phyloP scores from a whole-genome alignment of 140 eudicot species.

The Ambrosia hybrid region DNA sequence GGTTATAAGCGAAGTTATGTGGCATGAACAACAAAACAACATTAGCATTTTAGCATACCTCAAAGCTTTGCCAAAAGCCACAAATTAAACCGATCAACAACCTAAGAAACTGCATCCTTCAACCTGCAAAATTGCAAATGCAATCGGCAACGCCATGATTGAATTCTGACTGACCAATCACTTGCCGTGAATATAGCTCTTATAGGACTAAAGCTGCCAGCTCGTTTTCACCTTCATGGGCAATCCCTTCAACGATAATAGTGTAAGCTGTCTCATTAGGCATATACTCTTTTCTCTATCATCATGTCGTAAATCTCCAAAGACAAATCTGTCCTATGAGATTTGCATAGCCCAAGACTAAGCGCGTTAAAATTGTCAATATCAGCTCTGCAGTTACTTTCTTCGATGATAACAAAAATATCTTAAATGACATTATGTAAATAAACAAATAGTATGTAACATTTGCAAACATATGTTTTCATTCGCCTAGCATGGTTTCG shows the following conservation, averaged over 20 bases:
- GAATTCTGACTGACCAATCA: conserved; percentile 53
- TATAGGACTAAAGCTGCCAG: conserved; percentile 55
- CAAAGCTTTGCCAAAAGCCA: too few species aligned
- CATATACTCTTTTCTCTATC: conserved; percentile 68
- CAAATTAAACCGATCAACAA: too few species aligned
- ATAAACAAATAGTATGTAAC: too few species aligned
- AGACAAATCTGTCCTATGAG: conserved; percentile 63
- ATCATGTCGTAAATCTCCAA: conserved; percentile 58
- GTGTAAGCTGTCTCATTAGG: conserved; percentile 79
- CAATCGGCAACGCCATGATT: too few species aligned
- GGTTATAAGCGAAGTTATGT: too few species aligned
- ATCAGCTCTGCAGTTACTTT: conserved; percentile 59
- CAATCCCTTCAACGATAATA: conserved; percentile 69
- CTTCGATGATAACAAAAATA: conserved; percentile 56
- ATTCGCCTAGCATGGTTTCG: too few species aligned
- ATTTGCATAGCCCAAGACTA: conserved; percentile 73
- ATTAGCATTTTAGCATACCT: too few species aligned
- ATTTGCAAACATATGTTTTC: too few species aligned
- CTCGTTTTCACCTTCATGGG: conserved; percentile 58
- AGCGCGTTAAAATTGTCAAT: conserved; percentile 64
- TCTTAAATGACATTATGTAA: conserved; percentile 50
- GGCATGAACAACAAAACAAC: too few species aligned
- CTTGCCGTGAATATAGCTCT: conserved; percentile 50
- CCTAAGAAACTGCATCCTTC: too few species aligned
- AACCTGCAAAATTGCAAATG: too few species aligned